These are phyloP conservation scores for Gloeopeniophorella convolvens DNA, from an alignment of 768 basidiomycete species.

Conservation along the genomic window DNA sequence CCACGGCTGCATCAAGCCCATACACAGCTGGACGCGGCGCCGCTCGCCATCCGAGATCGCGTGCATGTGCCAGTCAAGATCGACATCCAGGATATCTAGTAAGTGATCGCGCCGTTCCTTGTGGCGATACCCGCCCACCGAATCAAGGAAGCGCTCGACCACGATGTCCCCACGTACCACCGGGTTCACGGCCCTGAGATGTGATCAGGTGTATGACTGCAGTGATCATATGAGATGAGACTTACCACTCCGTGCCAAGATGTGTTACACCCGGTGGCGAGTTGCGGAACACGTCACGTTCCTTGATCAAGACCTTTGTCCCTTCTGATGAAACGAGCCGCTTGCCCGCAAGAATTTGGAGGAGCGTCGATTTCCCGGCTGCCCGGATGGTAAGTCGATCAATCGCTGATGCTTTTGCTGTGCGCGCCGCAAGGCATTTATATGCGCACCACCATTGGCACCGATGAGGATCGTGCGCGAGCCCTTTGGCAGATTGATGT, in stretches of 20 bases:
- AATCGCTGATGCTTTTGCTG: not conserved
- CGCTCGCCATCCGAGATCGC: constrained; percentile 95
- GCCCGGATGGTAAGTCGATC: not conserved
- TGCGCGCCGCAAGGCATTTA: too few species aligned
- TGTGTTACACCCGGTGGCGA: constrained; percentile 78
- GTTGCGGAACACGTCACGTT: constrained; percentile 82
- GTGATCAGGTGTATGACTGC: not conserved
- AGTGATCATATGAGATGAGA: constrained; percentile 10
- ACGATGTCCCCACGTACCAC: constrained; percentile 90
- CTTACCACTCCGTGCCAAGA: constrained; percentile 90
- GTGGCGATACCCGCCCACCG: constrained; percentile 92
- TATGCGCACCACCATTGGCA: constrained; percentile 79
- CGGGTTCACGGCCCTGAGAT: constrained; percentile 85
- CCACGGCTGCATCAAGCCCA: constrained; percentile 95
- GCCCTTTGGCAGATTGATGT: constrained; percentile 61
- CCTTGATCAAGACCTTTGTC: constrained; percentile 65
- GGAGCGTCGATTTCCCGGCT: constrained; percentile 95
- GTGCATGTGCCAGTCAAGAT: constrained; percentile 96
- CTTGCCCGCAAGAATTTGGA: constrained; percentile 93
- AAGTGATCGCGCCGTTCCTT: constrained; percentile 81
- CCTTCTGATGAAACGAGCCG: constrained; percentile 50
- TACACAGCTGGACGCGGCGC: constrained; percentile 86
- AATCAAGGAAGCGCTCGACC: constrained; percentile 93
- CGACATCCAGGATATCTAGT: constrained; percentile 89
- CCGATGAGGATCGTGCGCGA: constrained; percentile 85